Conservation (phyloP, 2,329 filamentous ascomycete genomes). For the Lasiodiplodia theobromae region DNA sequence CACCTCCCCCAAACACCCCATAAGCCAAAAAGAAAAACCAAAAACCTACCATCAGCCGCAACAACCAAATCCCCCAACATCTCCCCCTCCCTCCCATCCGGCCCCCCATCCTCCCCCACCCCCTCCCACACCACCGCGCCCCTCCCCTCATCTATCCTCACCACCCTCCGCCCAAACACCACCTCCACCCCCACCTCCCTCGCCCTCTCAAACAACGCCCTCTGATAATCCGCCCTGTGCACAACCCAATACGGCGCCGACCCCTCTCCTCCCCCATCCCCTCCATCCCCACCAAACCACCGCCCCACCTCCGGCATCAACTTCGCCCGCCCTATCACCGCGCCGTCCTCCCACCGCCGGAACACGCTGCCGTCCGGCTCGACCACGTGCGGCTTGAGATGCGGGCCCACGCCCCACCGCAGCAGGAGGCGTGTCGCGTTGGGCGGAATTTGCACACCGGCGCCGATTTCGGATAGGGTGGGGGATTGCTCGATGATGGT, state of each 20-base stretch:
- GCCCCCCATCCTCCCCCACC: conserved; percentile 44
- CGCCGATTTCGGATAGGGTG: conserved; percentile 40
- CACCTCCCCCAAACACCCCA: conserved; percentile 38
- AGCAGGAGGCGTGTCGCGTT: conserved; percentile 52
- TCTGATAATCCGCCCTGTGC: conserved; percentile 36
- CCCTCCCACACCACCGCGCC: conserved; percentile 41
- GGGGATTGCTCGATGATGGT: conserved; percentile 46
- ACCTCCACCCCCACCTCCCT: conserved; percentile 34
- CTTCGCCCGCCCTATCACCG: conserved; percentile 57
- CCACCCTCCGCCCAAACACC: conserved; percentile 31
- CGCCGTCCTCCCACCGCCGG: conserved; percentile 58
- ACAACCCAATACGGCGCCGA: conserved; percentile 36
- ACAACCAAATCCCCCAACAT: conserved; percentile 41
- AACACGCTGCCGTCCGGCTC: conserved; percentile 57
- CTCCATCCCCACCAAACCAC: conserved; percentile 51
- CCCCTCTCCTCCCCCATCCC: conserved; percentile 42
- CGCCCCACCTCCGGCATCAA: conserved; percentile 59
- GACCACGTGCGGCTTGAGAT: conserved; percentile 30
- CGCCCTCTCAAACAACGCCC: conserved; percentile 33
- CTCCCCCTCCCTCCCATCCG: conserved; percentile 46
- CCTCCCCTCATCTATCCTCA: conserved; percentile 28
- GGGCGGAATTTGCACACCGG: conserved; percentile 31
- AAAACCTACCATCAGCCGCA: conserved; percentile 49
- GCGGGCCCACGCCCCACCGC: conserved; percentile 52
- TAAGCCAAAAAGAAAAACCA: conserved; percentile 49